These are phyloP conservation scores for Noccaea caerulescens DNA, from an alignment of 345 rosid genomes.

Conservation along the genomic window DNA sequence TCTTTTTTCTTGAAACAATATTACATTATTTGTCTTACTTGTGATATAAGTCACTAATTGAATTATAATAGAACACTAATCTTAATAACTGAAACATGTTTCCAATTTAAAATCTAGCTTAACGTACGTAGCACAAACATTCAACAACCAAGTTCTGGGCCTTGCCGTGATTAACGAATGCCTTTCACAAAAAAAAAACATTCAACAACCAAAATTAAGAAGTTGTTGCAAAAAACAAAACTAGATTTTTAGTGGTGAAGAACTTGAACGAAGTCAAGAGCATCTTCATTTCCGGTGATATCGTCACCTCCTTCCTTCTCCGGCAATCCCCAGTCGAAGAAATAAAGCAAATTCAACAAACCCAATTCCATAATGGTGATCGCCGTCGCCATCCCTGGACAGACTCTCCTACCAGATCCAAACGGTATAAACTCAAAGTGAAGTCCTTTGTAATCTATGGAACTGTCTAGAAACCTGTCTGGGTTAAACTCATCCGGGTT, in stretches of 20 bases:
- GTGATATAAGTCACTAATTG: too few species aligned
- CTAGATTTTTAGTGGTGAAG: background rate
- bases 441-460: too few species aligned
- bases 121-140: background rate
- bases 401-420: too few species aligned
- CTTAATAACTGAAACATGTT: background rate
- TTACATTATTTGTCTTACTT: too few species aligned
- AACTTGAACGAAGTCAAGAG: constrained; percentile 35
- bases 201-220: background rate
- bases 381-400: background rate
- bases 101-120: background rate
- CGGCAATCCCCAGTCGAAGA: constrained; percentile 26
- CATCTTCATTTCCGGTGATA: background rate
- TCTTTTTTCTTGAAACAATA: too few species aligned
- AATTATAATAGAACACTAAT: too few species aligned
- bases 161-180: too few species aligned
- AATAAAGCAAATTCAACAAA: constrained; percentile 14
- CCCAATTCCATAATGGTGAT: background rate
- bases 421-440: too few species aligned
- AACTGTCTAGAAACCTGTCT: too few species aligned
- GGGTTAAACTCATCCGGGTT: too few species aligned
- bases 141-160: too few species aligned
- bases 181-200: background rate
- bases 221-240: background rate
- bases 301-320: background rate